These are phyloP conservation scores for Eucalyptus marginata DNA, from an alignment of 345 rosid species.

Conservation along the genomic window DNA sequence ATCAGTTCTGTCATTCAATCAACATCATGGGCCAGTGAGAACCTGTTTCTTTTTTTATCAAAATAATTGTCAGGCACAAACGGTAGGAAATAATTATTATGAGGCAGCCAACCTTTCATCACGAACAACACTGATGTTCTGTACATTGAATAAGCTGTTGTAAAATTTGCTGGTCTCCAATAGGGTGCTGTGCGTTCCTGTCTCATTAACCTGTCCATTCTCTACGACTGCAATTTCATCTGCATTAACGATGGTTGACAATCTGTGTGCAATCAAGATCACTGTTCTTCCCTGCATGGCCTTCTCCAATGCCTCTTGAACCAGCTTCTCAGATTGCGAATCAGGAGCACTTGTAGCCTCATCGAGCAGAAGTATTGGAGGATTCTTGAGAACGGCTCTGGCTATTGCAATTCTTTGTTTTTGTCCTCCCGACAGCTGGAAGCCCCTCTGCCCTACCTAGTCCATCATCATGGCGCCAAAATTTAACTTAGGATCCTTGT, in stretches of 20 bases:
- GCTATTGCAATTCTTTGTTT: conserved; percentile 65
- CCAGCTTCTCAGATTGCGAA: conserved; percentile 45
- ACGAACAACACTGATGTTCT: conserved; percentile 13
- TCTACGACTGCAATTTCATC: conserved; percentile 45
- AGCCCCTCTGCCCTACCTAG: conserved; percentile 58
- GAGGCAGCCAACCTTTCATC: conserved; percentile 22
- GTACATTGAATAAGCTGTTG: conserved; percentile 24
- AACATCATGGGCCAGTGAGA: neutral
- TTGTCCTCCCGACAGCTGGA: conserved; percentile 65
- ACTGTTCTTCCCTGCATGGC: conserved; percentile 52
- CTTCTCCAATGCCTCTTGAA: conserved; percentile 52
- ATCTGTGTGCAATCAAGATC: conserved; percentile 46
- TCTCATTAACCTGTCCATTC: conserved; percentile 42
- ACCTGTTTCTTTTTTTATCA: neutral
- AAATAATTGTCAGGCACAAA: neutral
- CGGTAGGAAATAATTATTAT: neutral
- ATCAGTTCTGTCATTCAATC: conserved; percentile 3
- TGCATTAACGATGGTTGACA: conserved; percentile 49
- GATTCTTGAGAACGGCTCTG: conserved; percentile 51
- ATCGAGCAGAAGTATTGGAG: conserved; percentile 56
- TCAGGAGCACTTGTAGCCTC: conserved; percentile 76
- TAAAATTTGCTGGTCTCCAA: conserved; percentile 30
- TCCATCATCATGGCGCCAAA: neutral
- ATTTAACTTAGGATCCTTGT: neutral
- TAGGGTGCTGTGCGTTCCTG: conserved; percentile 47